Evolutionary conservation across 2,329 filamentous ascomycete genomes (phyloP).

Genomic region (Zymoseptoria passerinii): DNA sequence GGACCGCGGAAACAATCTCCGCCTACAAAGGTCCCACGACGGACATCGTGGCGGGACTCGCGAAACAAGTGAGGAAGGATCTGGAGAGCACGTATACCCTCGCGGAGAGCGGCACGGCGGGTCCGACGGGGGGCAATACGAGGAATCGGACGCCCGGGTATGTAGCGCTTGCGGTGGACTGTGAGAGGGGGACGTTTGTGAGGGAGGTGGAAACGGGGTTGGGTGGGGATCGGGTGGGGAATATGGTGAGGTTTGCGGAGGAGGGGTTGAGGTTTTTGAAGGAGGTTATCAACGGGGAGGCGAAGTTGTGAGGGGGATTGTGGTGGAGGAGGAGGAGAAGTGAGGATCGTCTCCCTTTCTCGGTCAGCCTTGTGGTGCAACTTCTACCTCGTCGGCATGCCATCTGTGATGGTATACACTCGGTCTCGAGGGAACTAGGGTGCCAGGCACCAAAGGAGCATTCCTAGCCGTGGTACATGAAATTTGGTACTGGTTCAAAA

Average conservation of each 20-base stretch:
- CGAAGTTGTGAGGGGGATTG: constrained; percentile 29
- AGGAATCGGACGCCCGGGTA: constrained; percentile 55
- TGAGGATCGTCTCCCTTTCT: too few relatives aligned
- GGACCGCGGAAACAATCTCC: constrained; percentile 47
- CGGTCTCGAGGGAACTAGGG: too few relatives aligned
- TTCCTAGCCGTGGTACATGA: too few relatives aligned
- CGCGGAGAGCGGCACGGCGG: constrained; percentile 55
- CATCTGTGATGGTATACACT: too few relatives aligned
- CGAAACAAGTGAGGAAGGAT: constrained; percentile 48
- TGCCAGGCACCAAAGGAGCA: too few relatives aligned
- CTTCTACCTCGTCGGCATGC: too few relatives aligned
- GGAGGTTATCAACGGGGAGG: constrained; percentile 46
- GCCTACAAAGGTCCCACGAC: constrained; percentile 53
- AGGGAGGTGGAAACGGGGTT: constrained; percentile 50
- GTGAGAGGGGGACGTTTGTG: constrained; percentile 43
- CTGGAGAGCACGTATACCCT: constrained; percentile 50
- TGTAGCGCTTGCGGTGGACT: constrained; percentile 54
- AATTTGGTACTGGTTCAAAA: too few relatives aligned
- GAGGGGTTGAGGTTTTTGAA: constrained; percentile 49
- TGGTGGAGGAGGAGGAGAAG: background rate
- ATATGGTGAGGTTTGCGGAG: constrained; percentile 56
- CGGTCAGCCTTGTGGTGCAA: too few relatives aligned
- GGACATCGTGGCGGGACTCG: constrained; percentile 48
- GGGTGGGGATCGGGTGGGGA: constrained; percentile 47
- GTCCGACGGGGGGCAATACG: constrained; percentile 50